Conservation (phyloP, 495 filamentous ascomycete genomes). For the Aspergillus conjunctus region DNA sequence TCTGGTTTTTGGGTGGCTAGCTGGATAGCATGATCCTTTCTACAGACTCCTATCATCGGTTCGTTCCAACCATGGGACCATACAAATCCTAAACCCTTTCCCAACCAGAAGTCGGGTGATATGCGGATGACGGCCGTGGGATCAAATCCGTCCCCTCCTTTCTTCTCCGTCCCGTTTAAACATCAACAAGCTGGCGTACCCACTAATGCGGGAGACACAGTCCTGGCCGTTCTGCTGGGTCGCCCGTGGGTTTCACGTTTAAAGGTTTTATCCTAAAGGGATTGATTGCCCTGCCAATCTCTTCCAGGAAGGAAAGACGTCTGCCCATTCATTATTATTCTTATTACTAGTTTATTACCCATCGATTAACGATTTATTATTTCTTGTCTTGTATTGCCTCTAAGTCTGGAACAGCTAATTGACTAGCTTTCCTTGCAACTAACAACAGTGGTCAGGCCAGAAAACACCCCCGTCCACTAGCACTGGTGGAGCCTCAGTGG, state of each 20-base stretch:
- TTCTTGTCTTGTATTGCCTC: neutral
- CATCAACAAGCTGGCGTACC: conserved; percentile 20
- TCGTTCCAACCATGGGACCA: neutral
- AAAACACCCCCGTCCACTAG: neutral
- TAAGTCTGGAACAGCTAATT: neutral
- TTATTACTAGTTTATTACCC: neutral
- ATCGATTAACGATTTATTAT: neutral
- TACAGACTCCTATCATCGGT: neutral
- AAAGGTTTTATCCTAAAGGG: conserved; percentile 17
- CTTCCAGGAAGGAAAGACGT: neutral
- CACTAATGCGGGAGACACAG: conserved; percentile 40
- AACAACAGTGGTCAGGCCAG: neutral
- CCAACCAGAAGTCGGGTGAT: no score
- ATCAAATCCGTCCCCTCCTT: conserved; percentile 7
- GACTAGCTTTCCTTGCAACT: neutral
- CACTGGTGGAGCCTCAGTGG: conserved; percentile 6
- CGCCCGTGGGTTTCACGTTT: conserved; percentile 32
- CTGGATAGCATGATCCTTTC: neutral
- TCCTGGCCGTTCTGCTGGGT: conserved; percentile 36
- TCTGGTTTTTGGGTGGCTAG: no score
- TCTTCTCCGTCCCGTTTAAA: conserved; percentile 12
- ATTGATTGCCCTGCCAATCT: neutral
- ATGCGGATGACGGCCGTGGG: neutral
- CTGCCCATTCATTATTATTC: neutral
- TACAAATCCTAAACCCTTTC: neutral